Evolutionary conservation across 257 asterid genomes (phyloP).

Genomic region (Ehretia macrophylla): DNA sequence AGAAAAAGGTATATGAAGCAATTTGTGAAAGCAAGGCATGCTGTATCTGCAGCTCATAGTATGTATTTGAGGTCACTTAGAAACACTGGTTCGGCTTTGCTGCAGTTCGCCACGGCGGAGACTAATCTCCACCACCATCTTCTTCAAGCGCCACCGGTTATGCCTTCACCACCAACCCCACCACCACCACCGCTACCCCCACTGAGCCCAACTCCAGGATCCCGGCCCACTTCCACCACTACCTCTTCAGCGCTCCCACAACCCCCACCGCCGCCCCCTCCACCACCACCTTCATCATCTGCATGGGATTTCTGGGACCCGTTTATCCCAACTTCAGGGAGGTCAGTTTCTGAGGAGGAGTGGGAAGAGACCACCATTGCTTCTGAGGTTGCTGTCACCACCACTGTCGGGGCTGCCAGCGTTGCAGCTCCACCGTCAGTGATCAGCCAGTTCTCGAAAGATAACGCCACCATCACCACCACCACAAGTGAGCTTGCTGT

Average conservation of each 20-base stretch:
- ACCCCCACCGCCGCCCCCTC: slow-evolving; percentile 74
- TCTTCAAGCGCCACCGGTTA: slow-evolving; percentile 27
- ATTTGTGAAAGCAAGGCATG: slow-evolving; percentile 81
- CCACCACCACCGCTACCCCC: slow-evolving; percentile 54
- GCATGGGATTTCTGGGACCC: slow-evolving; percentile 99
- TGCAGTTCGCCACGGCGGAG: slow-evolving; percentile 82
- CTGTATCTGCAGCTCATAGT: slow-evolving; percentile 81
- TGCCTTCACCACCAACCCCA: slow-evolving; percentile 23
- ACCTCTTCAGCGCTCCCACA: slow-evolving; percentile 54
- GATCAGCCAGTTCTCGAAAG: slow-evolving; percentile 33
- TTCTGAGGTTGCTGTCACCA: slow-evolving; percentile 55
- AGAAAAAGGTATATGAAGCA: slow-evolving; percentile 85
- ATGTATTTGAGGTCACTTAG: slow-evolving; percentile 76
- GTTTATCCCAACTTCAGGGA: slow-evolving; percentile 58
- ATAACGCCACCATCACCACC: slow-evolving; percentile 36
- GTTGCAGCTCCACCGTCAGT: slow-evolving; percentile 66
- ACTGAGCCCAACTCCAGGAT: slow-evolving; percentile 59
- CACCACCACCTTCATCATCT: slow-evolving; percentile 39
- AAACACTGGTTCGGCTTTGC: slow-evolving; percentile 74
- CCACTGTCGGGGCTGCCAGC: slow-evolving; percentile 47
- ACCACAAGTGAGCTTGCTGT: slow-evolving; percentile 63
- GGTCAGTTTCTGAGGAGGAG: slow-evolving; percentile 68
- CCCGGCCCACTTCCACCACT: slow-evolving; percentile 48
- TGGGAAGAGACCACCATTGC: slow-evolving; percentile 62
- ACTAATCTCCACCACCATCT: slow-evolving; percentile 59